phyloP scores from a whole-genome alignment of 169 alveolate species.

The Cryptosporidium canis region DNA sequence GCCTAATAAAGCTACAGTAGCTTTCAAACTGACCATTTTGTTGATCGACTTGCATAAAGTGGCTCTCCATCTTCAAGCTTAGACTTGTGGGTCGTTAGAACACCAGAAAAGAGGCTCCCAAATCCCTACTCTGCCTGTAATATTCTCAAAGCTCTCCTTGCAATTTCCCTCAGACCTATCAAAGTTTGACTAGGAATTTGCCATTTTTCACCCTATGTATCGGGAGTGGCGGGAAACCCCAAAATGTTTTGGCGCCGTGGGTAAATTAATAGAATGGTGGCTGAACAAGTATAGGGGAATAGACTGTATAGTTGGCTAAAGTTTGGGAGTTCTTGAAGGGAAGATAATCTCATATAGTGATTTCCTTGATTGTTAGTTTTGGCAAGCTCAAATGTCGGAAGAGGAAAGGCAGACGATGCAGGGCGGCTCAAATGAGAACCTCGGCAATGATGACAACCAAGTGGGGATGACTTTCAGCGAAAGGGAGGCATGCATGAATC shows the following conservation, averaged over 20 bases:
- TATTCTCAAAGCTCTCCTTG: background rate
- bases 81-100: background rate
- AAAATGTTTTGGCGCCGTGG: background rate
- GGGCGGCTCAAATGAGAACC: background rate
- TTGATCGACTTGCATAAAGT: background rate
- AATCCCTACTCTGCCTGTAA: background rate
- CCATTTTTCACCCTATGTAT: background rate
- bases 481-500: background rate
- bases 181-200: background rate
- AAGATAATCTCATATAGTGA: background rate
- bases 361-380: background rate
- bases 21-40: conserved; percentile 38
- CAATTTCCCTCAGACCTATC: background rate
- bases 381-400: background rate
- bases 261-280: background rate
- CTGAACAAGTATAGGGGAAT: background rate
- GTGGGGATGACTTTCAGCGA: conserved; percentile 20
- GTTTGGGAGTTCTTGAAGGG: background rate
- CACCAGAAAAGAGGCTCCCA: background rate
- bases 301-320: background rate
- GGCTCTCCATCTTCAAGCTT: background rate
- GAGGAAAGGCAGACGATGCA: background rate
- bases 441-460: background rate
- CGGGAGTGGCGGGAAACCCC: background rate
- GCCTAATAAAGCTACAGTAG: conserved; percentile 31